Base-by-base conservation (phyloP, 805 yeast genomes). In the Lipomyces yamanashiensis region DNA sequence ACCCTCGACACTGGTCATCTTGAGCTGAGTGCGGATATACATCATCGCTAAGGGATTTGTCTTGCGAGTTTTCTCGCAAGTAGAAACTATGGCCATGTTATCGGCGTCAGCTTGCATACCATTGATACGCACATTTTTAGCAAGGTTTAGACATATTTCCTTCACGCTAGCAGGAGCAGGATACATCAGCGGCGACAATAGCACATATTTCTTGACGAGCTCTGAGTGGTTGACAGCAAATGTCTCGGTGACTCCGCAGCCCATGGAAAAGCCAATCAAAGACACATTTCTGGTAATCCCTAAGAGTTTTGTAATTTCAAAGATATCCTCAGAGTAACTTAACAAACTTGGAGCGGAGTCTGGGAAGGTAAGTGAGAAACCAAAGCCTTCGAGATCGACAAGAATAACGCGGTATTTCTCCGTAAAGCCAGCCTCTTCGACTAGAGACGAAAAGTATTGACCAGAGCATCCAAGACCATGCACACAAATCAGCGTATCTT, bases 251-350 rank as follows among this genome's bases (percentile, higher is more conserved):
- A 62, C 37, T 5, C 63, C 63, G 23, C 66, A 62, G 33, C 66
- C 66, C 66, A 62, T 62, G 2, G 66, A 62, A 21, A 51, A 55
- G 17, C 66, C 66, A 50, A 62, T 53, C 39, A 62, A 13, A n/a
- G 21, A 23, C 8, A 55, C 28, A 39, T 62, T 52, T 15, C 44
- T 43, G 23, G 59, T 39, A 1, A 62, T 50, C 7, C 57, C 56
- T 10, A 58, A 28, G 9, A 23, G 17, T 23, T 39, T 37, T 12
- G 43, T 28, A n/a, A 62, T 39, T 13, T 49, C 49, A 39, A 15
- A 53, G 8, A 62, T 40, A 40, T 62, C 66, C 6, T 59, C 56
- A 10, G 66, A 58, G 44, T 54, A 62, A 21, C 50, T 43, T 12
- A 47, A 40, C 12, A 62, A 41, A n/a, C 53, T 47, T 7, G 48